These are phyloP conservation scores for Solanum gracilifrons DNA, from an alignment of 257 asterid species.

Conservation along the genomic window DNA sequence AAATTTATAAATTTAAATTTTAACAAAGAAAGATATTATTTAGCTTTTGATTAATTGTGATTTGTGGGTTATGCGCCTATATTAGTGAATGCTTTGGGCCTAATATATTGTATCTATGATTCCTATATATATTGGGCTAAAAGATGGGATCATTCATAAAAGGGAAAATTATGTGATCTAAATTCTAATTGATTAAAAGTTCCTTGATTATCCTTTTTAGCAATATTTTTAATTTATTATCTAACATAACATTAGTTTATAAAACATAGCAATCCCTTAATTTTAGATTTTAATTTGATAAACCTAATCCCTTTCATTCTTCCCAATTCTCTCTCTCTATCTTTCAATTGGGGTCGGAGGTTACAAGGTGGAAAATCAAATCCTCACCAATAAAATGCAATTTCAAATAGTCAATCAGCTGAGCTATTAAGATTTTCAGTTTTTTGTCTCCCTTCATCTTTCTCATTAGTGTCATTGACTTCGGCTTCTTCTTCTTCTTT, in stretches of 20 bases:
- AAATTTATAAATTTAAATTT: no score
- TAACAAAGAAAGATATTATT: no score
- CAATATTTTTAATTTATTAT: no score
- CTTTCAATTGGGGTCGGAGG: no score
- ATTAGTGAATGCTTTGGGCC: not conserved
- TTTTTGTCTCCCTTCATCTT: accelerated
- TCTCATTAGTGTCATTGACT: not conserved
- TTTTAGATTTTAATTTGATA: not conserved
- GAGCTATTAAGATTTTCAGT: not conserved
- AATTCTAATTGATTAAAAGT: no score
- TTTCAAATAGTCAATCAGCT: accelerated
- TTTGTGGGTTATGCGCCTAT: no score
- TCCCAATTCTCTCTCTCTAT: accelerated
- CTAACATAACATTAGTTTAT: not conserved
- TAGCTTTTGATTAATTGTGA: no score
- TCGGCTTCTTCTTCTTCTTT: not conserved
- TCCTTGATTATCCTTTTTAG: not conserved
- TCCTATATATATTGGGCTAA: not conserved
- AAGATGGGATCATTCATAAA: not conserved
- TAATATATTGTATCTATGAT: not conserved
- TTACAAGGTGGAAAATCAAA: no score
- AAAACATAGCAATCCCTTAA: not conserved
- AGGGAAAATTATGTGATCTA: not conserved
- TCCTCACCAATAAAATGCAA: not conserved
- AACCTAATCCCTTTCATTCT: not conserved